Conservation (phyloP, 495 filamentous ascomycete species). For the Penicillium argentinense region DNA sequence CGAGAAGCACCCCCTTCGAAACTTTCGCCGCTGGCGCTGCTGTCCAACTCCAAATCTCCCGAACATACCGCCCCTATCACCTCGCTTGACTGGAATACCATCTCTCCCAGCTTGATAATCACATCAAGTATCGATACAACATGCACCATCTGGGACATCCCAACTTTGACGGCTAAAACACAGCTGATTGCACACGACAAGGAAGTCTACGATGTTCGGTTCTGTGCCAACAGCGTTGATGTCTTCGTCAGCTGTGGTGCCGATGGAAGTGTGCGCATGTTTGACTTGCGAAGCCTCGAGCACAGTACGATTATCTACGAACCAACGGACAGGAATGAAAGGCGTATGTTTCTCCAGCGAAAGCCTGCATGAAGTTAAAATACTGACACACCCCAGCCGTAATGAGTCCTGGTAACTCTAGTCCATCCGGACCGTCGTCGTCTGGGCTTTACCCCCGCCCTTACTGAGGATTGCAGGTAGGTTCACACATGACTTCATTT, state of each 20-base stretch:
- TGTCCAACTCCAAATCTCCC: slow-evolving; percentile 97
- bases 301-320: slow-evolving; percentile 99
- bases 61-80: slow-evolving; percentile 97
- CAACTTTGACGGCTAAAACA: slow-evolving; percentile 95
- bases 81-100: slow-evolving; percentile 95
- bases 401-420: slow-evolving; percentile 55
- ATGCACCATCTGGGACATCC: slow-evolving; percentile 99
- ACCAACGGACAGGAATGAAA: slow-evolving; percentile 84
- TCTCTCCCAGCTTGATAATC: slow-evolving; percentile 94
- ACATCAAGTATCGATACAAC: slow-evolving; percentile 99
- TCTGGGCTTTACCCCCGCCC: slow-evolving; percentile 80
- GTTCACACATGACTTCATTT: background rate
- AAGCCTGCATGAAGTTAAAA: background rate
- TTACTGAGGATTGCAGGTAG: slow-evolving; percentile 77
- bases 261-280: slow-evolving; percentile 98
- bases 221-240: slow-evolving; percentile 93
- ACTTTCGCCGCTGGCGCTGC: slow-evolving; percentile 85
- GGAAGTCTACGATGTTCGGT: slow-evolving; percentile 97
- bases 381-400: slow-evolving; percentile 21
- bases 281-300: slow-evolving; percentile 93
- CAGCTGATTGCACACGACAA: slow-evolving; percentile 99
- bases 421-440: slow-evolving; percentile 68
- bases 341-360: slow-evolving; percentile 51
- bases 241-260: slow-evolving; percentile 98
- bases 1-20: slow-evolving; percentile 73